These are phyloP conservation scores for Pseudocercospora musae DNA, from an alignment of 2,329 filamentous ascomycete species.

Conservation along the genomic window DNA sequence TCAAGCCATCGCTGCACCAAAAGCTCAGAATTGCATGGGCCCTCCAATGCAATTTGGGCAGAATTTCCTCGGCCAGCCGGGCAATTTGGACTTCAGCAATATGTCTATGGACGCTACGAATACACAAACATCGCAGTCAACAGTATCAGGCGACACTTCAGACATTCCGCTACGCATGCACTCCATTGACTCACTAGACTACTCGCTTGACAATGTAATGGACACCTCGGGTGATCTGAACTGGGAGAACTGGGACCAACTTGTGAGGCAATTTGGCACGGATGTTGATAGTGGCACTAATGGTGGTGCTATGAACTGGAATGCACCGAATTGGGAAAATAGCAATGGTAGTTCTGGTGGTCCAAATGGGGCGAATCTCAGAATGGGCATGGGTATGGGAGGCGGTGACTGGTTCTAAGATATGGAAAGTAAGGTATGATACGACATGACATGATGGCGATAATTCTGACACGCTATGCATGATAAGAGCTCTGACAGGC, in stretches of 20 bases:
- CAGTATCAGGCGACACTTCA: not conserved
- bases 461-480: no score
- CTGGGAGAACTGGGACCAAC: conserved; percentile 50
- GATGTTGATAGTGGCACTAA: conserved; percentile 34
- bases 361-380: conserved; percentile 12
- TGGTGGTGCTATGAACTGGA: conserved; percentile 11
- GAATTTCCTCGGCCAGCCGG: conserved; percentile 12
- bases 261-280: conserved; percentile 47
- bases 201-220: conserved; percentile 26
- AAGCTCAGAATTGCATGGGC: not conserved
- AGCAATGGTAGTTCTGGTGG: conserved; percentile 5
- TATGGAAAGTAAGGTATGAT: not conserved
- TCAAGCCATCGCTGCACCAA: conserved; percentile 11
- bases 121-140: not conserved
- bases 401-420: conserved; percentile 31
- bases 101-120: conserved; percentile 3
- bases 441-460: not conserved
- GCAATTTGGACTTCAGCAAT: conserved; percentile 18
- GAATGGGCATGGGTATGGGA: conserved; percentile 30
- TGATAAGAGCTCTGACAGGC: no score
- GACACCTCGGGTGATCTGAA: conserved; percentile 42
- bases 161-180: conserved; percentile 16
- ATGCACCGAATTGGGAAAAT: conserved; percentile 14
- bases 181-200: conserved; percentile 25
- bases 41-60: conserved; percentile 11